Percentiles rank a stretch among this genome's conserved stretches.
Evolutionary conservation across 2,329 filamentous ascomycete genomes (phyloP).

Genomic region (Stemphylium vesicarium): DNA sequence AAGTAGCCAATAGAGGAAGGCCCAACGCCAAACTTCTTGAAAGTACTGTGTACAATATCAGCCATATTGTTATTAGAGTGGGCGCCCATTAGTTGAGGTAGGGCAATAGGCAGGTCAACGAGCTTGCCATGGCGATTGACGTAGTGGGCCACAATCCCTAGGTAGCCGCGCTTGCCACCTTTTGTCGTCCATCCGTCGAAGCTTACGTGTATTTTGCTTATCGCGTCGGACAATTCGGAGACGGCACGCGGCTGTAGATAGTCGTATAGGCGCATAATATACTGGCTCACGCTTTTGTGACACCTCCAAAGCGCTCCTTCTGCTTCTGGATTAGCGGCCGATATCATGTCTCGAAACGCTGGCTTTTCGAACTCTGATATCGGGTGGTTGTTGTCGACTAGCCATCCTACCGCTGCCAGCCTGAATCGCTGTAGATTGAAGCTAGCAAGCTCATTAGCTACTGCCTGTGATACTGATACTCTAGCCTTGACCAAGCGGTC

Average conservation of each 20-base stretch:
- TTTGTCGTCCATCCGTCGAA: constrained; percentile 5
- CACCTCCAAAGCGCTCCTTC: not conserved
- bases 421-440: not conserved
- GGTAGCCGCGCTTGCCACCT: constrained; percentile 5
- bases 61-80: constrained; percentile 3
- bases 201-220: constrained; percentile 8
- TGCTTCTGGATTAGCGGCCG: constrained; percentile 7
- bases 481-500: not conserved
- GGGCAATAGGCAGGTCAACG: constrained; percentile 5
- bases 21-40: constrained; percentile 2
- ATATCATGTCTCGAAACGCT: not conserved
- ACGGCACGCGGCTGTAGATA: not conserved
- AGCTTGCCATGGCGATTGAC: not conserved
- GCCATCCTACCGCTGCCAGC: not conserved
- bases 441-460: not conserved
- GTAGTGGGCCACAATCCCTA: constrained; percentile 5
- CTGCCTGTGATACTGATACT: not conserved
- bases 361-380: not conserved
- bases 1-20: constrained; percentile 1
- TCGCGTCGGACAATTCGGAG: not conserved
- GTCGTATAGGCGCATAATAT: not conserved
- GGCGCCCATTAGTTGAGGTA: constrained; percentile 3
- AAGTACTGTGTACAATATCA: not conserved
- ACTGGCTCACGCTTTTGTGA: not conserved
- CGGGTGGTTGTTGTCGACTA: not conserved